phyloP scores from a whole-genome alignment of 371 early-diverging fungal genomes.

The Zychaea mexicana region DNA sequence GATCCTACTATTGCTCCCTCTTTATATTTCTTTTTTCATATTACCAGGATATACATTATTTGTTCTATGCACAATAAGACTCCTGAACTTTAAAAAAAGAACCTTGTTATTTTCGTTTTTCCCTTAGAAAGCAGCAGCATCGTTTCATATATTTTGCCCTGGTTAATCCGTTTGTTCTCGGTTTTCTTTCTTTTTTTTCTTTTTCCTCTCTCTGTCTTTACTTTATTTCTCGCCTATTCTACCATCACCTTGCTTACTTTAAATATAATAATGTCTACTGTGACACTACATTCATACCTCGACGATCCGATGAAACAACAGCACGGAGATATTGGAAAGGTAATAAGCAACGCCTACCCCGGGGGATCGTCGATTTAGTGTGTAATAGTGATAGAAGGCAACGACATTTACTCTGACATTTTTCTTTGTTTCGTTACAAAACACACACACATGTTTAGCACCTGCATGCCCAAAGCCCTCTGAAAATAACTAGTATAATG shows the following conservation, averaged over 20 bases:
- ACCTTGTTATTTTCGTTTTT: background rate
- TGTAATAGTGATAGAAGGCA: too few species aligned
- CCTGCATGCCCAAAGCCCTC: background rate
- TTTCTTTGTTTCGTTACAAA: too few species aligned
- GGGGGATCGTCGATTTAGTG: too few species aligned
- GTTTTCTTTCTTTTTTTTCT: background rate
- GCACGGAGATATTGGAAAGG: background rate
- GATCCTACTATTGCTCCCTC: background rate
- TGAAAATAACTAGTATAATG: background rate
- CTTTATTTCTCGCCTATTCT: background rate
- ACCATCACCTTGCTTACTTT: background rate
- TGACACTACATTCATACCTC: background rate
- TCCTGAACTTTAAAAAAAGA: slow-evolving; percentile 5
- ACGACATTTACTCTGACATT: too few species aligned
- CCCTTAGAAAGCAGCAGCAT: background rate
- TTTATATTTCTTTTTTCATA: background rate
- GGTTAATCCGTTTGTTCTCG: background rate
- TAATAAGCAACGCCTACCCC: too few species aligned
- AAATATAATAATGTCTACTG: background rate
- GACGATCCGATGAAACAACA: background rate
- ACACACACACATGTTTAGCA: background rate
- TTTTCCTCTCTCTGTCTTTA: background rate
- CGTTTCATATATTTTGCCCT: background rate
- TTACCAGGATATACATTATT: background rate
- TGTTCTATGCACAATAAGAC: background rate